Percentiles rank a stretch among this genome's conserved stretches.
phyloP scores from a whole-genome alignment of 2,329 filamentous ascomycete species.

The Corynespora cassiicola region DNA sequence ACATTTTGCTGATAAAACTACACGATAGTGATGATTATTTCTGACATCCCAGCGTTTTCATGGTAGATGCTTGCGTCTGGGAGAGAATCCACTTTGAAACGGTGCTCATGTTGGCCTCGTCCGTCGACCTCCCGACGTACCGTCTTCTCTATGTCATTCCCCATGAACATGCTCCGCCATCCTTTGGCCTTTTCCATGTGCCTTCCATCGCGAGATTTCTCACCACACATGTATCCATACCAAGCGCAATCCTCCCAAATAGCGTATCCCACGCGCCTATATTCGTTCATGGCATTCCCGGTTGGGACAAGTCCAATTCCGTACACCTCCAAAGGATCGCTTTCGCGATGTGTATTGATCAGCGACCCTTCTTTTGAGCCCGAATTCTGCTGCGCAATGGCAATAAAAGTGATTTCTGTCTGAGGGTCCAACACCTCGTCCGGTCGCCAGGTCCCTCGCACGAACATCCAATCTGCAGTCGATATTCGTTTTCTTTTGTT shows the following conservation, averaged over 20 bases:
- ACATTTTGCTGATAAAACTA: slow-evolving; percentile 14
- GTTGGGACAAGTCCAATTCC: slow-evolving; percentile 17
- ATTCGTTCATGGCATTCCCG: slow-evolving; percentile 10
- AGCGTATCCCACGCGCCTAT: slow-evolving; percentile 24
- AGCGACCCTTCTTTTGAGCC: slow-evolving; percentile 2
- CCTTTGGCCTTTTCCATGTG: slow-evolving; percentile 10
- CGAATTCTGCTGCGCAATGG: slow-evolving; percentile 21
- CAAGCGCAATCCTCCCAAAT: slow-evolving; percentile 27
- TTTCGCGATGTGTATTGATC: slow-evolving; percentile 5
- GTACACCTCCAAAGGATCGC: slow-evolving; percentile 15
- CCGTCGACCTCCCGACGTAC: slow-evolving; percentile 8
- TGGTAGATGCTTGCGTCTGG: slow-evolving; percentile 16
- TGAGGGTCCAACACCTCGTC: slow-evolving; percentile 25
- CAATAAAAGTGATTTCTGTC: slow-evolving; percentile 26
- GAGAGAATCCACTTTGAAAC: slow-evolving; percentile 5
- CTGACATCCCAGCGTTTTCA: slow-evolving; percentile 11
- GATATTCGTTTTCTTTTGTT: slow-evolving; percentile 2
- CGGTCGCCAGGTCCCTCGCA: slow-evolving; percentile 23
- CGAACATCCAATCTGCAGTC: slow-evolving; percentile 14
- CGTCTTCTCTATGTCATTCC: slow-evolving; percentile 14
- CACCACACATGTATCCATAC: slow-evolving; percentile 26
- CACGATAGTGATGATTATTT: slow-evolving; percentile 16
- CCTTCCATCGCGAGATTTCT: slow-evolving; percentile 8
- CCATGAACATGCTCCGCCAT: slow-evolving; percentile 4
- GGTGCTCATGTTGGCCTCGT: slow-evolving; percentile 16